These are phyloP conservation scores for Suillus lakei DNA, from an alignment of 768 basidiomycete genomes.

Conservation along the genomic window DNA sequence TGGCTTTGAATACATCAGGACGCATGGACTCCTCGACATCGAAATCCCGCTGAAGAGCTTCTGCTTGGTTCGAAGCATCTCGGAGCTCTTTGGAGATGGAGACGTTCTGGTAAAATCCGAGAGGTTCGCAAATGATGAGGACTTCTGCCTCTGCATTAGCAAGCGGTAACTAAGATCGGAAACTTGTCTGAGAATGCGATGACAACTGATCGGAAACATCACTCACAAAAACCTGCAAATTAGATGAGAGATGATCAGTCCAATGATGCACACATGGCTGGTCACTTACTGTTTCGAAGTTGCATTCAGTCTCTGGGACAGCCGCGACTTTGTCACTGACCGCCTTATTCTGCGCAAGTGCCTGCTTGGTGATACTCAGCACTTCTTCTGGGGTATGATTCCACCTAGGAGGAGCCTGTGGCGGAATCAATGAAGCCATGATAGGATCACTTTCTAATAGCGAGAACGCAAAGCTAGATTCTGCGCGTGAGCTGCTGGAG, in stretches of 20 bases:
- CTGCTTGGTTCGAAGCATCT: slow-evolving; percentile 78
- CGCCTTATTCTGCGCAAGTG: slow-evolving; percentile 59
- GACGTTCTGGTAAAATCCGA: slow-evolving; percentile 84
- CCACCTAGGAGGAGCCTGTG: slow-evolving; percentile 71
- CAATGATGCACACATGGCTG: not conserved
- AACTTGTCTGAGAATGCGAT: slow-evolving; percentile 23
- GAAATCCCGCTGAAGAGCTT: slow-evolving; percentile 72
- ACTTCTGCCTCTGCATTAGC: slow-evolving; percentile 61
- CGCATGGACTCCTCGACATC: slow-evolving; percentile 82
- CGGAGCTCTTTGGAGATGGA: slow-evolving; percentile 75
- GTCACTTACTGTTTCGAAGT: slow-evolving; percentile 65
- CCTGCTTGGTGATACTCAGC: slow-evolving; percentile 55
- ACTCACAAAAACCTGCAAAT: slow-evolving; percentile 73
- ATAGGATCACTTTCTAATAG: slow-evolving; percentile 7
- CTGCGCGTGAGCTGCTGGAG: slow-evolving; percentile 1
- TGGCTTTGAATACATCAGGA: slow-evolving; percentile 77
- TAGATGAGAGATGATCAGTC: slow-evolving; percentile 4
- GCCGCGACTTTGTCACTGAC: slow-evolving; percentile 63
- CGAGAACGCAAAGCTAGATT: not conserved
- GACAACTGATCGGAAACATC: slow-evolving; percentile 9
- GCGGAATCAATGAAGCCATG: slow-evolving; percentile 60
- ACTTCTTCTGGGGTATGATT: slow-evolving; percentile 68
- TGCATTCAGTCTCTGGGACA: slow-evolving; percentile 59
- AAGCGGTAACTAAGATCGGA: slow-evolving; percentile 53
- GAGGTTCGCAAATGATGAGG: slow-evolving; percentile 57